Evolutionary conservation across 306 rosid species (phyloP).

Genomic region (Cercis canadensis): DNA sequence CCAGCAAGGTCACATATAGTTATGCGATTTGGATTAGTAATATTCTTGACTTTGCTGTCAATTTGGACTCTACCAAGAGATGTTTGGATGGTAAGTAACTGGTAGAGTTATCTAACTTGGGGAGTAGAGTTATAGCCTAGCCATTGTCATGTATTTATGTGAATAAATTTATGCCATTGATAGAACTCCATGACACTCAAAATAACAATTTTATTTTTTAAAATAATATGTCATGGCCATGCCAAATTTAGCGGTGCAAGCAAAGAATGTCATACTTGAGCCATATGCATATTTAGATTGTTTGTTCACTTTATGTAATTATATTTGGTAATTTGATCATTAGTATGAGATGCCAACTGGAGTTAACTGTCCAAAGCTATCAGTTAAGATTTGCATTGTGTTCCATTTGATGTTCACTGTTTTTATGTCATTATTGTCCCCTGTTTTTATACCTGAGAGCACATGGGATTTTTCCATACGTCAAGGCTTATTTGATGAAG

Average conservation of each 20-base stretch:
- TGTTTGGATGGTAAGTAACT: constrained; percentile 69
- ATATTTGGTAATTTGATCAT: constrained; percentile 20
- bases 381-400: constrained; percentile 22
- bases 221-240: not conserved
- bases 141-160: not conserved
- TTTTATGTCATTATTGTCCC: not conserved
- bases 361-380: not conserved
- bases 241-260: not conserved
- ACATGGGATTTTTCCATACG: constrained; percentile 8
- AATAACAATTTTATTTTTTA: not conserved
- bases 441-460: constrained; percentile 15
- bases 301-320: constrained; percentile 22
- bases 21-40: constrained; percentile 74
- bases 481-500: constrained; percentile 25
- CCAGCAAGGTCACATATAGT: constrained; percentile 84
- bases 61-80: constrained; percentile 79
- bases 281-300: constrained; percentile 27
- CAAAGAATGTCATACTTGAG: not conserved
- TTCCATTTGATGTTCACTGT: constrained; percentile 6
- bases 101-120: constrained; percentile 17
- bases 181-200: not conserved
- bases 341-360: constrained; percentile 12
- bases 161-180: not conserved
- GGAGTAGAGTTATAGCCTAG: constrained; percentile 11
- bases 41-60: constrained; percentile 75